Percentiles rank a stretch among this genome's conserved stretches.
Conservation (phyloP, 192 early-diverging fungal species). For the Backusella westeae region DNA sequence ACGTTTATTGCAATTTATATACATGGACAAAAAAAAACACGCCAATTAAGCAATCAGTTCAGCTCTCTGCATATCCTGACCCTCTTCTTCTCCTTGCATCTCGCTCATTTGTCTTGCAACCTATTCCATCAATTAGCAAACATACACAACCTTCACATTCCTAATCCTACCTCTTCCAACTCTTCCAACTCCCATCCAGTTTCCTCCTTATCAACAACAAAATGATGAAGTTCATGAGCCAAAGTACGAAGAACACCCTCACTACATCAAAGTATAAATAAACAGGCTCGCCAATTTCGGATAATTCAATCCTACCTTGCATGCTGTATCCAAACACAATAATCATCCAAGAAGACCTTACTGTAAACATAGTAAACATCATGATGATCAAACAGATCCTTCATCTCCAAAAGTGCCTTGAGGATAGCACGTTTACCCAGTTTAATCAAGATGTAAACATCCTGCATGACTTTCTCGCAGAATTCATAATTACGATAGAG, state of each 20-base stretch:
- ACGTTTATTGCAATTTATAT: not conserved
- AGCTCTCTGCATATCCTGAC: conserved; percentile 9
- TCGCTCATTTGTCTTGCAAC: conserved; percentile 20
- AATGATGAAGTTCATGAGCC: conserved; percentile 76
- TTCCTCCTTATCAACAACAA: conserved; percentile 64
- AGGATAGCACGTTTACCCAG: conserved; percentile 81
- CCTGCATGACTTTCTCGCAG: conserved; percentile 68
- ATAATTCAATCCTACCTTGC: conserved; percentile 49
- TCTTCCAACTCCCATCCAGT: conserved; percentile 80
- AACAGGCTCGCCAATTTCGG: no score
- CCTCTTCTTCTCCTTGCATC: not conserved
- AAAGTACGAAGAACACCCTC: conserved; percentile 74
- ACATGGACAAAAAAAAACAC: not conserved
- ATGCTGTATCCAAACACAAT: conserved; percentile 93
- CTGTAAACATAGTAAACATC: conserved; percentile 88
- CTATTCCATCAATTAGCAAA: not conserved
- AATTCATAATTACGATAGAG: conserved; percentile 81
- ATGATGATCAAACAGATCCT: conserved; percentile 79
- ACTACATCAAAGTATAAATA: conserved; percentile 28
- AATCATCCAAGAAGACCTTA: conserved; percentile 90
- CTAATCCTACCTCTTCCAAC: conserved; percentile 57
- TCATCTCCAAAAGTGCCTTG: conserved; percentile 75
- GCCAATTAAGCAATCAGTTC: not conserved
- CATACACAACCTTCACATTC: not conserved
- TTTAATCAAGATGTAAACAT: conserved; percentile 79